Evolutionary conservation across 345 rosid genomes (phyloP), one percentile per base, ranked within the genome.

Genomic region (Streptanthus diversifolius): DNA sequence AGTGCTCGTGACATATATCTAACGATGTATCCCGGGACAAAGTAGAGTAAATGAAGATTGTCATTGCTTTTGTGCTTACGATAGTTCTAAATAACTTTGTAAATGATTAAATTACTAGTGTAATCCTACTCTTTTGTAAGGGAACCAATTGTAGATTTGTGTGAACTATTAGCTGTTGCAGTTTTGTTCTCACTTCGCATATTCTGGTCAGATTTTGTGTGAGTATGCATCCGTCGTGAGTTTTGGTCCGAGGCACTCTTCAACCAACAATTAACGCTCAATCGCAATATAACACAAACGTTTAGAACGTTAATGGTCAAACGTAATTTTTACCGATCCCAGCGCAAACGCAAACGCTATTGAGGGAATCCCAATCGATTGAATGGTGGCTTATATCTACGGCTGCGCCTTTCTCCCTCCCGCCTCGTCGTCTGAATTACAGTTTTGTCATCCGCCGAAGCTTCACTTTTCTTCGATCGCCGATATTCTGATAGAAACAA

Each of bases 1-100:
- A 58, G 33, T 59, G 73, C 68, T 75, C 79, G 5, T 75, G 74
- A 75, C 78, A 59, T 67, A 60, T 30, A 17, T 15, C 29, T 17
- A 39, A 54, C 29, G 37, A 36, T 63, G 29, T 43, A 33, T 59
- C 33, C 3, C 15, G 30, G 22, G 36, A 66, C 59, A 48, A 30
- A 58, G 58, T 1, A 66, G 67, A 58, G 73, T 59, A 21, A 30
- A 64, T 44, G 57, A 33, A 72, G 15, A 33, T n/a, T 33, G 12
- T 6, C 18, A 2, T 51, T 51, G n/a, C 40, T 30, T 72, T 10
- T 51, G 63, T 74, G 67, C 12, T 48, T 47, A 57, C 36, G 60
- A 57, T 59, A 30, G 47, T 64, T 64, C 58, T 1, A 22, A 29
- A 27, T 66, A 52, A 66, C 52, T 51, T 22, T 75, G 73, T 68